Evolutionary conservation across 768 basidiomycete genomes (phyloP).

Genomic region (Mrakia gelida): DNA sequence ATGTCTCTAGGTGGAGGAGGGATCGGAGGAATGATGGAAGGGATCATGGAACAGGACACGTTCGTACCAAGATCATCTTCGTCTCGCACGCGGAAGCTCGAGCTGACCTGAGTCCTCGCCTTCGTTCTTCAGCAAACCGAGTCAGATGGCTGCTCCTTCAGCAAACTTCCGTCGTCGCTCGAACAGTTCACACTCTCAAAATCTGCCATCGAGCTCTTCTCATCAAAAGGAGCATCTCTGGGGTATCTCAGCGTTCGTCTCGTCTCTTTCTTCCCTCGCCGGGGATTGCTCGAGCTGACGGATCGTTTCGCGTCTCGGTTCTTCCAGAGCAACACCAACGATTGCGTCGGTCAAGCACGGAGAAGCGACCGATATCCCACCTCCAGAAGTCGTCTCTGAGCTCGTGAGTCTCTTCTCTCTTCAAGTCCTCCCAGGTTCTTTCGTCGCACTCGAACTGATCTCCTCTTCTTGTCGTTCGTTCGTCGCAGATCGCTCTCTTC

Average conservation of each 20-base stretch:
- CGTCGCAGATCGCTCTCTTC: conserved; percentile 15
- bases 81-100: neutral
- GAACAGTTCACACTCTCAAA: neutral
- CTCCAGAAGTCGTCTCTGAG: conserved; percentile 20
- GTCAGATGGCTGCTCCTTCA: conserved; percentile 5
- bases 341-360: neutral
- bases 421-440: too few relatives aligned
- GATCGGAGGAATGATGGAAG: neutral
- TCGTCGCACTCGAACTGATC: neutral
- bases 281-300: neutral
- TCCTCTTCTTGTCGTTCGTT: neutral
- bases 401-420: neutral
- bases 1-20: neutral
- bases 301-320: neutral
- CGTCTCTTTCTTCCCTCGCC: too few relatives aligned
- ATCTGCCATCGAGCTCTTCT: neutral
- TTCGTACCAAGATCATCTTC: neutral
- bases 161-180: neutral
- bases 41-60: neutral
- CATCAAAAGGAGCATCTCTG: conserved; percentile 10
- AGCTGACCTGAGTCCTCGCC: neutral
- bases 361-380: conserved; percentile 11
- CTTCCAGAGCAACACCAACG: neutral
- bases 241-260: conserved; percentile 6
- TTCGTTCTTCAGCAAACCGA: neutral